A percentile compares a stretch with the other conserved stretches of the same genome.
Evolutionary conservation across 179 eudicot genomes (phyloP).

Genomic region (Amaranthus tricolor): DNA sequence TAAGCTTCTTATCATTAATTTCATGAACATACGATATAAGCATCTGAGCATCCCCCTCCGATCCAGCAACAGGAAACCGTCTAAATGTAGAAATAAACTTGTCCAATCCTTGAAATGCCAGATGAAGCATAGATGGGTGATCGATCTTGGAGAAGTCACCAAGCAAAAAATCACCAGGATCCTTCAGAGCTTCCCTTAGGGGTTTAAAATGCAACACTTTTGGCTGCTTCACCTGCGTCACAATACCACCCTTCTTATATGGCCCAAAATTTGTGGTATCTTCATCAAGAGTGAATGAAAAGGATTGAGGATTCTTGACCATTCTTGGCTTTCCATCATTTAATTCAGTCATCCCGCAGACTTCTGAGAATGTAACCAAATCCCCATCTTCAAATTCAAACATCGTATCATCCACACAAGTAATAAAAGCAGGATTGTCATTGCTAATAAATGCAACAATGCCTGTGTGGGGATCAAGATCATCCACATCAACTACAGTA

Average conservation of each 20-base stretch:
- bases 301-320: slow-evolving; percentile 64
- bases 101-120: slow-evolving; percentile 89
- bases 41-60: slow-evolving; percentile 84
- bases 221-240: slow-evolving; percentile 87
- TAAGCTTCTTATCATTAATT: slow-evolving; percentile 40
- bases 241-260: slow-evolving; percentile 91
- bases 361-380: slow-evolving; percentile 80
- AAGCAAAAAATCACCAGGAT: slow-evolving; percentile 85
- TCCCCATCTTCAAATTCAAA: slow-evolving; percentile 98
- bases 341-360: slow-evolving; percentile 85
- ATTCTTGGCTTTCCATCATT: slow-evolving; percentile 96
- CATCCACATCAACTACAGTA: slow-evolving; percentile 77
- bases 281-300: slow-evolving; percentile 80
- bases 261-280: slow-evolving; percentile 66
- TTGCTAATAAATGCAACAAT: slow-evolving; percentile 83
- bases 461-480: slow-evolving; percentile 79
- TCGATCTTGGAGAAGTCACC: slow-evolving; percentile 96
- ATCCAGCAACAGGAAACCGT: slow-evolving; percentile 81
- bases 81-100: slow-evolving; percentile 56
- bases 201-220: slow-evolving; percentile 81
- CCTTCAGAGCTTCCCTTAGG: slow-evolving; percentile 63
- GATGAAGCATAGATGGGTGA: slow-evolving; percentile 83
- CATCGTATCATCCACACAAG: slow-evolving; percentile 94
- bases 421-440: slow-evolving; percentile 73
- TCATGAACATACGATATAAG: slow-evolving; percentile 54